These are phyloP conservation scores for Fistulifera solaris DNA, from an alignment of 108 stramenopile genomes.

Conservation along the genomic window DNA sequence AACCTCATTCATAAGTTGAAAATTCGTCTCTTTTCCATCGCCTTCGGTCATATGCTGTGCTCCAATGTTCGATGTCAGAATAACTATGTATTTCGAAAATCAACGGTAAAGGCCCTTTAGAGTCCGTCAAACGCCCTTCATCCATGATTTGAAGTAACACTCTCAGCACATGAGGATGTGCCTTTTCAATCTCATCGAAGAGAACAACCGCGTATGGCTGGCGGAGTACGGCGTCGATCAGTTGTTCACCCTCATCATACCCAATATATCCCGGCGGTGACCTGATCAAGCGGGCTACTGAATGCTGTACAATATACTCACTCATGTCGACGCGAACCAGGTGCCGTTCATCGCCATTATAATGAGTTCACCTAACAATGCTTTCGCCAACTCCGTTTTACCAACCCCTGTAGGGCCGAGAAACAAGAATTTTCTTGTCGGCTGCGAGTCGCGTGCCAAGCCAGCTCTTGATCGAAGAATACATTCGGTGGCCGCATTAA, in stretches of 20 bases:
- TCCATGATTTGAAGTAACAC: conserved; percentile 89
- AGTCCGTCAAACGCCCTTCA: conserved; percentile 95
- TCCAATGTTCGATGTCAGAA: conserved; percentile 93
- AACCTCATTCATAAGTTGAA: conserved; percentile 66
- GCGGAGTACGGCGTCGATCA: conserved; percentile 92
- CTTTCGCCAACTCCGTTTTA: conserved; percentile 77
- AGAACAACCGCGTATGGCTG: conserved; percentile 92
- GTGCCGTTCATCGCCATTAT: conserved; percentile 67
- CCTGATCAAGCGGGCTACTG: conserved; percentile 72
- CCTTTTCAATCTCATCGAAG: conserved; percentile 98
- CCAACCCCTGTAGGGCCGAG: conserved; percentile 83
- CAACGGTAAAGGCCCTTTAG: conserved; percentile 89
- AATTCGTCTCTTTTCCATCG: conserved; percentile 20
- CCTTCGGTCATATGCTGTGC: conserved; percentile 54
- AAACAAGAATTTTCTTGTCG: conserved; percentile 67
- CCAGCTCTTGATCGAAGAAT: conserved; percentile 70
- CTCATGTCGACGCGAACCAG: conserved; percentile 85
- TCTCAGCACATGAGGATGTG: conserved; percentile 90
- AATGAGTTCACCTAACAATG: conserved; percentile 66
- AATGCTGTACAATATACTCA: conserved; percentile 86
- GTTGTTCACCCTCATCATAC: conserved; percentile 93
- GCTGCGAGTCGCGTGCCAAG: conserved; percentile 39
- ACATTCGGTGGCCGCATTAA: conserved; percentile 58
- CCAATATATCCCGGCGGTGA: conserved; percentile 92
- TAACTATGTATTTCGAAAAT: conserved; percentile 93